Base-by-base conservation (phyloP, 345 rosid genomes). In the Camelina hispida region DNA sequence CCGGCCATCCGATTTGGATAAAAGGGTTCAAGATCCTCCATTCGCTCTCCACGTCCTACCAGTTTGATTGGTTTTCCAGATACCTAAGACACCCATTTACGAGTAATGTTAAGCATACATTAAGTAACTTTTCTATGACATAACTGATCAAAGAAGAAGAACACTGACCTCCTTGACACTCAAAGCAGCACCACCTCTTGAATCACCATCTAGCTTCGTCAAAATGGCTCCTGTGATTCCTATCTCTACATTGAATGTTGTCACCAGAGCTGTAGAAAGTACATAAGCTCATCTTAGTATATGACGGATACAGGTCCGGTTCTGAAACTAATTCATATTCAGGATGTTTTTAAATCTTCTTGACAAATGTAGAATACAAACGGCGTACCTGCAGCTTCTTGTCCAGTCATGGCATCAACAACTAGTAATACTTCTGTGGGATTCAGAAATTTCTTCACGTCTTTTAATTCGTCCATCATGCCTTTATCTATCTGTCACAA, bases 391-490 rank as follows among this genome's bases (percentile, higher is more conserved):
- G 93, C 99, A 75, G 97, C 97, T 90, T 95, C 99, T 85, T 95
- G 99, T 64, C 97, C 99, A 48, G 99, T 92, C 97, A 95, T 95
- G 70, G 97, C 97, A 88, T 95, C 99, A 66, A 92, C 99, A 59
- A 95, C 97, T 61, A 95, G 96, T 82, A 95, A 83, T 16, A 92
- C 93, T 83, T 95, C 99, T 13, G 94, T 89, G 54, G 97, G 97
- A 81, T 89, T 95, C 61, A 92, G 62, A 43, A 81, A 85, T 61
- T 80, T 85, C 85, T 92, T 95, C 83, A 95, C 93, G n/a, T 92
- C 93, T 82, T 95, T 95, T 80, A 92, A 82, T 82, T 95, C 99
- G 52, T 92, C 96, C 99, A 95, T 95, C 99, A 92, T 95, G 50
- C 80, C 87, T 86, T 86, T 95, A 69, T 95, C 99, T 79, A 95